Conservation (phyloP, 345 rosid species). For the Eucalyptus melliodora region DNA sequence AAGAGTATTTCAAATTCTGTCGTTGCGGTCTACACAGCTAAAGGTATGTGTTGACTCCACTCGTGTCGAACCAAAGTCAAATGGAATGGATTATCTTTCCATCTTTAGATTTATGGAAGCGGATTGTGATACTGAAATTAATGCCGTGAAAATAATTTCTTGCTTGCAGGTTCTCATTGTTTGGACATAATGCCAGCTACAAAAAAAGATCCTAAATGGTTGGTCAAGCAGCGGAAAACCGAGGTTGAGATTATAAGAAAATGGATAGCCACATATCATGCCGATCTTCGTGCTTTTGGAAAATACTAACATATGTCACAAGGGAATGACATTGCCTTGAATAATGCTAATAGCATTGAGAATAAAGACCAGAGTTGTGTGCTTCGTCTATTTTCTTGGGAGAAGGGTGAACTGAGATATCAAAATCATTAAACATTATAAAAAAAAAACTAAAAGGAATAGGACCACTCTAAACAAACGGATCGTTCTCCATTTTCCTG, state of each 20-base stretch:
- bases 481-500: no score
- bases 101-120: neutral
- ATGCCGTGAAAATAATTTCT: neutral
- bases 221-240: slow-evolving; percentile 9
- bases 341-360: neutral
- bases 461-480: neutral
- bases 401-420: neutral
- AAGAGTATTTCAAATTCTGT: slow-evolving; percentile 27
- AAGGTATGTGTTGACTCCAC: slow-evolving; percentile 1
- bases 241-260: slow-evolving; percentile 16
- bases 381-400: neutral
- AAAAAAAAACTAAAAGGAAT: neutral
- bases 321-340: neutral
- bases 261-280: slow-evolving; percentile 17
- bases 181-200: slow-evolving; percentile 6
- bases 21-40: slow-evolving; percentile 8
- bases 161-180: slow-evolving; percentile 25
- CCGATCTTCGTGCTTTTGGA: neutral
- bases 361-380: neutral
- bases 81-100: neutral
- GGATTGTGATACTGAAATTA: neutral
- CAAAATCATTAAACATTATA: neutral
- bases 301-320: neutral
- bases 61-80: neutral
- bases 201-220: slow-evolving; percentile 17